phyloP scores from a whole-genome alignment of 78 protist species.

The Parvularia atlantis region DNA sequence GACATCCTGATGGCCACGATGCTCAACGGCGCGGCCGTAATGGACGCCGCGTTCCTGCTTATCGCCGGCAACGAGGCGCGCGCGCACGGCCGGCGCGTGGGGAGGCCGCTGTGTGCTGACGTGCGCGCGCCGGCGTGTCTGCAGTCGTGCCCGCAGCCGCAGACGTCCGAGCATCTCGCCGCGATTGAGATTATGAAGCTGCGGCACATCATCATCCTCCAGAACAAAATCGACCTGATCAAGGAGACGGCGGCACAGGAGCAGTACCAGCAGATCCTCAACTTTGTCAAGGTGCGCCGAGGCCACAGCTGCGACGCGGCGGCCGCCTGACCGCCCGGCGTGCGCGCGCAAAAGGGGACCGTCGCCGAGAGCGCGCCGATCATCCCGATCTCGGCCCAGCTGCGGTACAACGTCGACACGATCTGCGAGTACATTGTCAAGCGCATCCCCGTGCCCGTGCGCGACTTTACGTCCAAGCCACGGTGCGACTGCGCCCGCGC shows the following conservation, averaged over 20 bases:
- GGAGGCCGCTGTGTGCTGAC: no score
- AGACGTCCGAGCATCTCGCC: constrained; percentile 97
- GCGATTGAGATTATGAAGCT: constrained; percentile 99
- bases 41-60: constrained; percentile 99
- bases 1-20: constrained; percentile 99
- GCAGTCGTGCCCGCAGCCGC: constrained; percentile 99
- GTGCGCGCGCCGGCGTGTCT: background rate
- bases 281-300: constrained; percentile 79
- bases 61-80: constrained; percentile 94
- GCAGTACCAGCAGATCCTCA: constrained; percentile 79
- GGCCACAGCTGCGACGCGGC: background rate
- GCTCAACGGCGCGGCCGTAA: constrained; percentile 99
- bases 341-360: no score
- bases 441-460: constrained; percentile 87
- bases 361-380: constrained; percentile 95
- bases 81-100: no score
- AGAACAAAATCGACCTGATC: constrained; percentile 99
- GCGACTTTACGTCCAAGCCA: constrained; percentile 82
- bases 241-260: constrained; percentile 69
- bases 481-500: no score
- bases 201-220: constrained; percentile 92
- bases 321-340: no score
- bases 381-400: constrained; percentile 99
- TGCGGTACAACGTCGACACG: constrained; percentile 94
- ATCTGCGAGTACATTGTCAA: constrained; percentile 88